Percentiles rank a stretch among this genome's conserved stretches.
Conservation (phyloP, 139 green algal species). For the Raphidocelis subcapitata region DNA sequence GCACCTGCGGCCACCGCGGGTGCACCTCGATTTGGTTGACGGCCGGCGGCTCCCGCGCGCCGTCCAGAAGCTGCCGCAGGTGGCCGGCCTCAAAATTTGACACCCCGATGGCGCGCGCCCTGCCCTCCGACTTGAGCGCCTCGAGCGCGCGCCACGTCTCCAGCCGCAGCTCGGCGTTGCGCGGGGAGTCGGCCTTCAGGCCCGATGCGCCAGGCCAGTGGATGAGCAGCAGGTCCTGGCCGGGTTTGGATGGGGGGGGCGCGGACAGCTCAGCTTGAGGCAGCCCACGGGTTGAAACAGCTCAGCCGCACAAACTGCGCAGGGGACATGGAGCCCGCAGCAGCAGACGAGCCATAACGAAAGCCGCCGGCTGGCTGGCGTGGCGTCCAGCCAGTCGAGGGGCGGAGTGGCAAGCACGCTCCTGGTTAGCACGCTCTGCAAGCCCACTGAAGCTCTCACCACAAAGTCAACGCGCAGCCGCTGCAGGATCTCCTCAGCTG, state of each 20-base stretch:
- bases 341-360: slow-evolving; percentile 2
- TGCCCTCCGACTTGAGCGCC: slow-evolving; percentile 19
- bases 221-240: slow-evolving; percentile 69
- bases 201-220: slow-evolving; percentile 71
- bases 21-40: slow-evolving; percentile 62
- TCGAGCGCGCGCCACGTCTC: slow-evolving; percentile 62
- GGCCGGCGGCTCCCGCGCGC: slow-evolving; percentile 36
- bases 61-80: slow-evolving; percentile 48
- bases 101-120: slow-evolving; percentile 64
- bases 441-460: slow-evolving; percentile 21
- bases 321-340: not conserved
- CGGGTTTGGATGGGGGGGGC: not conserved
- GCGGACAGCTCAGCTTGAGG: no score
- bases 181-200: slow-evolving; percentile 16
- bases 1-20: slow-evolving; percentile 19
- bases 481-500: slow-evolving; percentile 39
- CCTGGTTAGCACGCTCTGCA: no score
- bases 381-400: no score
- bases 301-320: not conserved
- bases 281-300: no score
- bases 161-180: slow-evolving; percentile 46
- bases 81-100: slow-evolving; percentile 64
- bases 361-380: no score
- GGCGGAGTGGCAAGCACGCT: no score
- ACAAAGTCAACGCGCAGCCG: slow-evolving; percentile 44